These are phyloP conservation scores for Colletotrichum limetticola DNA, from an alignment of 2,329 filamentous ascomycete species.

Conservation along the genomic window DNA sequence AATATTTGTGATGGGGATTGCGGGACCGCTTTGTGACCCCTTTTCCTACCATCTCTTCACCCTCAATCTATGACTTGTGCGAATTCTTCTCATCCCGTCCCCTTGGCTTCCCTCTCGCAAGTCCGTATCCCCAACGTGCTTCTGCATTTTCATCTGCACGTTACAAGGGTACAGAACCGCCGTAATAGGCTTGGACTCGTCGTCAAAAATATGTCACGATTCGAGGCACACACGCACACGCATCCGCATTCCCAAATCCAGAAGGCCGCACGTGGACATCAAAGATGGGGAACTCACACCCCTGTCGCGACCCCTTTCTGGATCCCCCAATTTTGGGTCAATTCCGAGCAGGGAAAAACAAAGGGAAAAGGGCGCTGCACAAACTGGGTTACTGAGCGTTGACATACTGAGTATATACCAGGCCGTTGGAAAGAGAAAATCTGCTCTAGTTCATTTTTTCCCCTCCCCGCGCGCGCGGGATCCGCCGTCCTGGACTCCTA, in stretches of 20 bases:
- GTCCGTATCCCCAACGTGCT: neutral
- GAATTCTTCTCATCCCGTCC: neutral
- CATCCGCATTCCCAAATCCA: constrained; percentile 5
- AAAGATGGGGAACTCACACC: constrained; percentile 12
- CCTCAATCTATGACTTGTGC: neutral
- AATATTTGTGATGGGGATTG: too few species aligned
- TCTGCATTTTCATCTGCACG: neutral
- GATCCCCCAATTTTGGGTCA: constrained; percentile 18
- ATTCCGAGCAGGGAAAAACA: neutral
- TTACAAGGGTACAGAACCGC: neutral
- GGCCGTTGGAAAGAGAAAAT: constrained; percentile 12
- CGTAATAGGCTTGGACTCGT: neutral
- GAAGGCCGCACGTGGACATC: constrained; percentile 21
- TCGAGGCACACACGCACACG: neutral
- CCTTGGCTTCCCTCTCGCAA: neutral
- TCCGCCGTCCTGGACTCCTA: neutral
- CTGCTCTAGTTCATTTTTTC: neutral
- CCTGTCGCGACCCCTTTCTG: constrained; percentile 24
- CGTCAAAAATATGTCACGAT: constrained; percentile 13
- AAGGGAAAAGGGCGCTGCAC: neutral
- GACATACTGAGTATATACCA: neutral
- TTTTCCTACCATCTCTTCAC: neutral
- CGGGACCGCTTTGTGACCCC: too few species aligned
- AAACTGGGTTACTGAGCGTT: neutral
- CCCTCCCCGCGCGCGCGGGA: neutral